Base-by-base conservation (phyloP, 805 yeast species). In the Candida multigemmis region DNA sequence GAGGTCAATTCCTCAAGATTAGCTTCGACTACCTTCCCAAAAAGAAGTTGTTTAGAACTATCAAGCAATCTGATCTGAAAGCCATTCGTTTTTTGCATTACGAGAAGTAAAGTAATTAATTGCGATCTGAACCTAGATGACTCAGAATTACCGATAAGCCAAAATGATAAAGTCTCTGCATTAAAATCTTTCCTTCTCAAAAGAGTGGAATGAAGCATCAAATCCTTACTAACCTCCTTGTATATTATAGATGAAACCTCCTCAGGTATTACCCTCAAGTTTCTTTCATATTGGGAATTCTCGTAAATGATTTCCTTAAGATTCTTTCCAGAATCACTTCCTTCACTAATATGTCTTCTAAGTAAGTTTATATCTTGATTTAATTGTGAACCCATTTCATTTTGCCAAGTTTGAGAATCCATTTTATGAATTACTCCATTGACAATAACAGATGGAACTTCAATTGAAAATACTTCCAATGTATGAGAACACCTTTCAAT, bases 361-460 rank as follows among this genome's bases (percentile, higher is more conserved):
- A 71, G 33, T 5, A 39, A 30, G 2, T 40, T 28, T 12, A 61
- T 61, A 52, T 87, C 97, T 14, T 55, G 60, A 14, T 57, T 52
- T 11, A 76, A 37, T 37, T 77, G 81, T 19, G 51, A 60, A 3
- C 72, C 63, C 41, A 78, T 48, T 2, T 66, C 45, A 22, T 56
- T 55, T 34, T 74, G 74, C 80, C 84, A 79, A 4, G 64, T 56
- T 1, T 63, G 44, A 4, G 59, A 52, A 19, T 53, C 58, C 37
- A 77, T 60, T 3, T 64, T 65, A 32, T 60, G 53, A 11, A 81
- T 65, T 5, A 77, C 75, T 23, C 97, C 97, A 48, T 89, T 81
- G 16, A 74, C 71, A 26, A 85, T 64, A 4, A 84, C 54, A 0
- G 68, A 48, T 0, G 89, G 76, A 1, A 48, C 44, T 1, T 41